Evolutionary conservation across 2,329 filamentous ascomycete species (phyloP), one percentile per base, ranked within the genome.

Genomic region (Xylariaceae sp.): DNA sequence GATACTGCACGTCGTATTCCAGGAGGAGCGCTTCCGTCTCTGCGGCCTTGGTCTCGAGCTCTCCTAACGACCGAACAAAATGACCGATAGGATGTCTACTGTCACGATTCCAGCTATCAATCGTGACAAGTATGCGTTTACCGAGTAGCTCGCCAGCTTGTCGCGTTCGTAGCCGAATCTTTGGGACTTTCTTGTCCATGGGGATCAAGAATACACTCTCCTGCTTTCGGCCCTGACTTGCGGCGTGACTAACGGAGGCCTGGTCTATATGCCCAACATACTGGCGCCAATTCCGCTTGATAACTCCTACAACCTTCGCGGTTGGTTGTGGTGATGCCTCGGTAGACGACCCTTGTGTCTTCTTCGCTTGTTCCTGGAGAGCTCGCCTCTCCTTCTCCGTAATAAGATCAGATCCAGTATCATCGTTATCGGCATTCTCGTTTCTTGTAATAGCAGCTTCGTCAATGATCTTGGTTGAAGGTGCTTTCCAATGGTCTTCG

Each of bases 181-280:
- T 99, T 2, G 94, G 94, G 18, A 99, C 89, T 64, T 90, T 88
- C 77, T 96, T 97, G 72, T 99, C 93, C 93, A 99, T 97, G 4
- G 94, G 92, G 45, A 97, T 85, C 16, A 99, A 79, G 71, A 99
- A 99, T 13, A 99, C 91, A 14, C 84, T 95, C 67, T 97, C 91
- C 67, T 95, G 90, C 63, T 88, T 88, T 53, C 91, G 83, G 31
- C 90, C 90, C 61, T 91, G 87, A 54, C 84, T 87, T 2, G 82
- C 82, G 3, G 84, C 82, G 48, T 86, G 83, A 63, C 86, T 87
- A 45, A 91, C 87, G 2, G 92, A 95, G 11, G 88, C 89, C 46
- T 87, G 86, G 67, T 99, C 94, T 51, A 99, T 87, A 66, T 97
- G 92, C 2, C 94, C 94, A 56, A 99, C 94, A 63, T 97, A 97